These are phyloP conservation scores for Limtongozyma cylindracea DNA, from an alignment of 805 yeast species.

Conservation along the genomic window DNA sequence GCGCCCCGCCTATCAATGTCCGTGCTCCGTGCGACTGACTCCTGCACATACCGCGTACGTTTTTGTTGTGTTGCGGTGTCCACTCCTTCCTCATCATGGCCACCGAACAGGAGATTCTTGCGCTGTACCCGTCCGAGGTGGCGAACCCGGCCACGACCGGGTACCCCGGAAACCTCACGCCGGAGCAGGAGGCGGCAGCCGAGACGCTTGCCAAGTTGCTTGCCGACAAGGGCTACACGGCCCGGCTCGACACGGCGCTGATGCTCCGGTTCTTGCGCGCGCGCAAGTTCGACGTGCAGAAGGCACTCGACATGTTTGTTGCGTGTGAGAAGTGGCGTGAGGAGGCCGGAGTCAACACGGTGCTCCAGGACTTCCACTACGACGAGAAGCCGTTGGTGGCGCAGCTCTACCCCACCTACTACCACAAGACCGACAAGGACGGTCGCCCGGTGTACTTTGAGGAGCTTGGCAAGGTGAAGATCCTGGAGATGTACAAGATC, in stretches of 20 bases:
- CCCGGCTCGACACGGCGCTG: constrained; percentile 72
- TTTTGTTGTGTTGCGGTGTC: too few relatives aligned
- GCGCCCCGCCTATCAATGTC: too few relatives aligned
- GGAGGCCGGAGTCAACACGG: constrained; percentile 68
- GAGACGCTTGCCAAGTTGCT: too few relatives aligned
- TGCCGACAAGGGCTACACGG: constrained; percentile 37
- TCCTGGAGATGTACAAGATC: constrained; percentile 76
- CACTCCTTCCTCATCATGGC: too few relatives aligned
- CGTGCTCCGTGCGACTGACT: too few relatives aligned
- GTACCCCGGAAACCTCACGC: constrained; percentile 56
- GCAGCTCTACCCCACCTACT: constrained; percentile 81
- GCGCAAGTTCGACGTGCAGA: constrained; percentile 68
- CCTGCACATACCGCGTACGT: too few relatives aligned
- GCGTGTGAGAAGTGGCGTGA: constrained; percentile 84
- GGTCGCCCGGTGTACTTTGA: constrained; percentile 94
- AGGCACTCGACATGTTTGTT: constrained; percentile 61
- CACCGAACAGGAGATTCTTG: constrained; percentile 13
- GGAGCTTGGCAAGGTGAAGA: constrained; percentile 77
- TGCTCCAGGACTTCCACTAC: constrained; percentile 70
- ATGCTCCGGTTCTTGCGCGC: constrained; percentile 77
- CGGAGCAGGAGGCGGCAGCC: constrained; percentile 37
- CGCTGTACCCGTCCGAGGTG: constrained; percentile 46
- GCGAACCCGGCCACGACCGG: constrained; percentile 46
- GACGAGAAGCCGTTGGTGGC: constrained; percentile 86
- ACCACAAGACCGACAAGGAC: constrained; percentile 89